Evolutionary conservation across 805 yeast genomes (phyloP), one percentile per base, ranked within the genome.

Genomic region (Naumovozyma castellii): DNA sequence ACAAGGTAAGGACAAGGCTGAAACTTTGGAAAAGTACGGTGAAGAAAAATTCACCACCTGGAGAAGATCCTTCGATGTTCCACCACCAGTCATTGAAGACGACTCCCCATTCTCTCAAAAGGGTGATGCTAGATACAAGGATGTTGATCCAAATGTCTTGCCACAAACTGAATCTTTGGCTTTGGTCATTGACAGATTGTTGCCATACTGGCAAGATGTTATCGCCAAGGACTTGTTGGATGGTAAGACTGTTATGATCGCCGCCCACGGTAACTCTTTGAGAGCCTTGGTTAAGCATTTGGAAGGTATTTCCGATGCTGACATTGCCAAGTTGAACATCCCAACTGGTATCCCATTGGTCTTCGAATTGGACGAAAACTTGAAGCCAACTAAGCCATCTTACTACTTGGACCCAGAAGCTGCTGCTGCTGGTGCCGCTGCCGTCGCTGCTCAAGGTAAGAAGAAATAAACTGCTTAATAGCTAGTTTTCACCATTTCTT

Each of bases 401-500:
- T 86, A 88, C 78, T 88, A 88, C 80, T 81, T 88, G 70, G 97
- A 88, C 72, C 97, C 97, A 60, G 97, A 86, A 73, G 97, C 97
- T 61, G 97, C 97, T 61, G 95, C 88, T 50, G 96, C 96, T 41
- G 97, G 97, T 76, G 97, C 97, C 52, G 97, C 97, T 62, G 96
- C 96, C 45, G 97, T 88, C 57, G 97, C 97, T 58, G 85, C 85
- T 58, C 97, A 88, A 74, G 97, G 97, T 67, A 73, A 73, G 65
- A 77, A 76, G 65, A 77, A 76, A 47, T 47, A 50, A 45, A 35
- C 36, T 15, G 27, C 28, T 38, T 32, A 18, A 28, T 38, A 19
- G 4, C 4, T 31, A n/a, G 12, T n/a, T 38, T 25, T 12, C 14
- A 19, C 17, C 16, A 18, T 22, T n/a, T 8, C 29, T 36, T 20